Percentiles rank a stretch among this genome's conserved stretches.
Evolutionary conservation across 306 rosid species (phyloP).

Genomic region (Quercus robur): DNA sequence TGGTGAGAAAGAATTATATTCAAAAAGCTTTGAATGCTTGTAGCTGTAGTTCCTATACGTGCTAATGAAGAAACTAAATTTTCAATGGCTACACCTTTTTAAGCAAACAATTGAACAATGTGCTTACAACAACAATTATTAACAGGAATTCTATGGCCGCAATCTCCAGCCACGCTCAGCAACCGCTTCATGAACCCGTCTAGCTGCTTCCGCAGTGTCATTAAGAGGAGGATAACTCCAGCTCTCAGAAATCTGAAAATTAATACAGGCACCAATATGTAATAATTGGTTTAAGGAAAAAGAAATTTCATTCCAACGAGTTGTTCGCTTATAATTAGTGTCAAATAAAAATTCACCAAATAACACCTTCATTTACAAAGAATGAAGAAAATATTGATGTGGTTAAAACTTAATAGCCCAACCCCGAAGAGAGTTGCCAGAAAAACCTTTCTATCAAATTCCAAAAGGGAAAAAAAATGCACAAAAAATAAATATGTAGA

Average conservation of each 20-base stretch:
- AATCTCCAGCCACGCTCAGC: slow-evolving; percentile 90
- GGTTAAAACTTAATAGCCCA: background rate
- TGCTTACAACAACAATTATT: background rate
- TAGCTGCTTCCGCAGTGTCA: slow-evolving; percentile 84
- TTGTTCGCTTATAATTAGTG: no score
- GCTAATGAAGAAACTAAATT: slow-evolving; percentile 19
- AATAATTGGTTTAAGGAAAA: background rate
- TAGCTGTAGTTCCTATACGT: slow-evolving; percentile 18
- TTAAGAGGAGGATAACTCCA: slow-evolving; percentile 97
- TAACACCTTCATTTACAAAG: background rate
- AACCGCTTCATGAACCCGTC: slow-evolving; percentile 65
- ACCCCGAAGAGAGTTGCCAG: background rate
- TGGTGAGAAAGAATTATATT: slow-evolving; percentile 25
- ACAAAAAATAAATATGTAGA: background rate
- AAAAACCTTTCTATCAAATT: background rate
- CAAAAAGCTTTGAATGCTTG: background rate
- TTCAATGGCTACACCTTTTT: slow-evolving; percentile 2
- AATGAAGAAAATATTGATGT: background rate
- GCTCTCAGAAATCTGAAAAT: slow-evolving; percentile 79
- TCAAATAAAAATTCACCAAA: background rate
- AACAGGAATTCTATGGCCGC: slow-evolving; percentile 38
- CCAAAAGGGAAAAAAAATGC: background rate
- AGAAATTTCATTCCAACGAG: background rate
- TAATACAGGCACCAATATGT: slow-evolving; percentile 5
- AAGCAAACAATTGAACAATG: slow-evolving; percentile 2